Base-by-base conservation (phyloP, 1,284 basidiomycete species). In the Boletus smithii region DNA sequence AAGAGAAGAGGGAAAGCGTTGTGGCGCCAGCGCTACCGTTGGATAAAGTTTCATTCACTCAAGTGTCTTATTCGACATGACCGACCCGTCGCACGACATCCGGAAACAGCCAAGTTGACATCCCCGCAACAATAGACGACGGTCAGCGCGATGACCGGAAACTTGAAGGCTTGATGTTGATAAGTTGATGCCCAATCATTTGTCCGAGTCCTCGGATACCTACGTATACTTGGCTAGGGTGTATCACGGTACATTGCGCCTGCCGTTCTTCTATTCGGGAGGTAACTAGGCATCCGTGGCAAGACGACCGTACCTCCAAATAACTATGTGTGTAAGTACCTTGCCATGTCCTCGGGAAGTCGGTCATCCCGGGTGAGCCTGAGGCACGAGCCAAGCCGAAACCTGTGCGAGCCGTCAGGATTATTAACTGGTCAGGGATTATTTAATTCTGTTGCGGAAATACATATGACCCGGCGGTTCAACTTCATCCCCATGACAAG, bases 371-470 rank as follows among this genome's bases (percentile, higher is more conserved):
- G n/a, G 17, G 8, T 17, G 22, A 10, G 9, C 37, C 37, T 27
- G 23, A 16, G 23, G n/a, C 8, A n/a, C 8, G 31, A 42, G n/a
- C 11, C 31, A 46, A 34, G 44, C n/a, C 31, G 24, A 22, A 29
- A 34, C 23, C 24, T 34, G 30, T 17, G 35, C 27, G 14, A 30
- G 24, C 17, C 30, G 24, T 46, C 26, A 23, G 43, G 22, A 29
- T 30, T 31, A 42, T 36, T 18, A n/a, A 16, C 20, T 8, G 22
- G 17, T 22, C 5, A 29, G 16, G 22, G 26, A 37, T 34, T 30
- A 24, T 26, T 26, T n/a, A n/a, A n/a, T n/a, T n/a, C n/a, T 33
- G 18, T 29, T 20, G 18, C 54, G 42, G 53, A 35, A 26, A 35
- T 36, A 39, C 18, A 5, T 10, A 24, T 33, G 26, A 42, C 16